Base-by-base conservation (phyloP, 768 basidiomycete genomes). In the Ramaria sp. region DNA sequence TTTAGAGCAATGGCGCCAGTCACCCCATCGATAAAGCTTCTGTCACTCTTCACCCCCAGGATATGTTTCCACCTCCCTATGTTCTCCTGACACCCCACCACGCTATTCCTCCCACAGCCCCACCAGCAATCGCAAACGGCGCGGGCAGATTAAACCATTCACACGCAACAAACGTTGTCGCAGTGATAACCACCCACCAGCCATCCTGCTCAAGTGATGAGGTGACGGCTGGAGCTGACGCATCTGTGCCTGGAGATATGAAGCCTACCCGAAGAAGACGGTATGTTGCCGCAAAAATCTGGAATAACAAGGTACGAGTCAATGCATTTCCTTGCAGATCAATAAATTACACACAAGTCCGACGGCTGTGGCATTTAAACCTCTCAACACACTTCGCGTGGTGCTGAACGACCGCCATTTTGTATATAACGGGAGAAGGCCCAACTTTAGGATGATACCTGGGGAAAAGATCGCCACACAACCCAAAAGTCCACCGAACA, bases 391-490 rank as follows among this genome's bases (percentile, higher is more conserved):
- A 36, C 52, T 53, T 24, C 37, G n/a, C 9, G 39, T 37, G 20
- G 38, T 41, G 0, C 43, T 25, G 39, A 16, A 43, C 22, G 20
- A 41, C 22, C 41, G 8, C 52, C 52, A 53, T 28, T 44, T 53
- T 9, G 27, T 53, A 24, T 53, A 69, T 2, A 66, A 44, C 1
- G 65, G 64, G 25, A 66, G 56, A 22, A 67, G 57, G 2, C 61
- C 66, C 20, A 66, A 48, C 44, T 65, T 66, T 36, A 69, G 60
- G 20, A 66, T 24, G 42, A 71, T 62, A 0, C 78, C 78, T 0
- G 77, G 78, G 5, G 68, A 57, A 59, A 79, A 78, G 43, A 78
- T 77, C 8, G 74, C 77, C 13, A 77, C 24, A 61, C 66, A 76
- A 13, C 70, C 76, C n/a, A 78, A 63, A 4, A 77, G 27, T 0